Conservation (phyloP, 2,329 filamentous ascomycete genomes). For the Verticillium klebahnii region DNA sequence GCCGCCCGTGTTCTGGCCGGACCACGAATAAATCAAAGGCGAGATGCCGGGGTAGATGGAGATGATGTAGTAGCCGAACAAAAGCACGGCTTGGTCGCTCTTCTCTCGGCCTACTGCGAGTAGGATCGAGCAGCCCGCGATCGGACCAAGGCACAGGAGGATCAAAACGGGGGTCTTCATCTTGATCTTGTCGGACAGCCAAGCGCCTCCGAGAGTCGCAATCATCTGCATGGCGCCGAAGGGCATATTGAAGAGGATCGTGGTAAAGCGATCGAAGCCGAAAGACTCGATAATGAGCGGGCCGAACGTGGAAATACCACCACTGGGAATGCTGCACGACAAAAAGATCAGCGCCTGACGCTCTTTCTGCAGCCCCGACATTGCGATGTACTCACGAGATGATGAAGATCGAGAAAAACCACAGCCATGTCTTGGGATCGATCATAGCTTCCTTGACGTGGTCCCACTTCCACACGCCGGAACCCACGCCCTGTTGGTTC, state of each 20-base stretch:
- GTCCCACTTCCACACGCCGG: conserved; percentile 28
- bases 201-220: conserved; percentile 51
- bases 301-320: conserved; percentile 53
- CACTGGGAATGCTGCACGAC: conserved; percentile 35
- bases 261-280: conserved; percentile 47
- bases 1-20: conserved; percentile 59
- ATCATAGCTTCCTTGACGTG: conserved; percentile 28
- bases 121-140: conserved; percentile 30
- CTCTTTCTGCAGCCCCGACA: too few species aligned
- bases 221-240: conserved; percentile 55
- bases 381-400: conserved; percentile 35
- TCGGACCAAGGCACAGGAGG: conserved; percentile 33
- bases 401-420: conserved; percentile 37
- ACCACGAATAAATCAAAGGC: conserved; percentile 58
- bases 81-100: conserved; percentile 34
- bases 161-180: conserved; percentile 33
- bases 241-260: conserved; percentile 54
- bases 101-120: conserved; percentile 39
- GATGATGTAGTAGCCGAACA: conserved; percentile 45
- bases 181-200: conserved; percentile 34
- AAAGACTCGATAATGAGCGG: conserved; percentile 52
- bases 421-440: conserved; percentile 31
- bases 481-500: conserved; percentile 37
- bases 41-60: conserved; percentile 27
- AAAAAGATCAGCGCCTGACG: background rate